These are phyloP conservation scores for Polygonum maritimum DNA, from an alignment of 148 eudicot species.

Conservation along the genomic window DNA sequence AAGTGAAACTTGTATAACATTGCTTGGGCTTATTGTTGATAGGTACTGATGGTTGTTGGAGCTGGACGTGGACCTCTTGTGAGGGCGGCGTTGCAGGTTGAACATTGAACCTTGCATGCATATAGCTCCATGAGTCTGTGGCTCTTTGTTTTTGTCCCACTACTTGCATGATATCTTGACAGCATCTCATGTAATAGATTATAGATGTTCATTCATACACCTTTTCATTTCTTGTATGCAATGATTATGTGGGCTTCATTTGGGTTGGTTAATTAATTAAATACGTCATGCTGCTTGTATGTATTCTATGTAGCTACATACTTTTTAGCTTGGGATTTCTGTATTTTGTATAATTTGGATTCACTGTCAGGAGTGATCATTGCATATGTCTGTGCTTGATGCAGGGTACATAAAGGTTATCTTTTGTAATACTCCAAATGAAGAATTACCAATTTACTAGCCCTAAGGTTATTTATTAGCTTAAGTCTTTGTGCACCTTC, in stretches of 20 bases:
- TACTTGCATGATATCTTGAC: neutral
- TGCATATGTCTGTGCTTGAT: neutral
- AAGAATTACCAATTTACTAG: neutral
- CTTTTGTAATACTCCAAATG: neutral
- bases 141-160: neutral
- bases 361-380: neutral
- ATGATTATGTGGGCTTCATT: neutral
- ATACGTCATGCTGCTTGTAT: neutral
- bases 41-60: conserved; percentile 99
- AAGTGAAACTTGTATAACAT: neutral
- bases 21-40: conserved; percentile 10
- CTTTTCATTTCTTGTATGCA: neutral
- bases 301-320: neutral
- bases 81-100: conserved; percentile 85
- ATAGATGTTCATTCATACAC: neutral
- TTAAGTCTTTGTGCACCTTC: neutral
- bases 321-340: neutral
- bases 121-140: neutral
- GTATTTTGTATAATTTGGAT: neutral
- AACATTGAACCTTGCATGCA: neutral
- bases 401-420: neutral
- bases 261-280: neutral
- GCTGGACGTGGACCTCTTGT: conserved; percentile 99
- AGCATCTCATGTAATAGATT: neutral
- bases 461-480: neutral